Evolutionary conservation across 2,329 filamentous ascomycete species (phyloP).

Genomic region (Fusarium sp.): DNA sequence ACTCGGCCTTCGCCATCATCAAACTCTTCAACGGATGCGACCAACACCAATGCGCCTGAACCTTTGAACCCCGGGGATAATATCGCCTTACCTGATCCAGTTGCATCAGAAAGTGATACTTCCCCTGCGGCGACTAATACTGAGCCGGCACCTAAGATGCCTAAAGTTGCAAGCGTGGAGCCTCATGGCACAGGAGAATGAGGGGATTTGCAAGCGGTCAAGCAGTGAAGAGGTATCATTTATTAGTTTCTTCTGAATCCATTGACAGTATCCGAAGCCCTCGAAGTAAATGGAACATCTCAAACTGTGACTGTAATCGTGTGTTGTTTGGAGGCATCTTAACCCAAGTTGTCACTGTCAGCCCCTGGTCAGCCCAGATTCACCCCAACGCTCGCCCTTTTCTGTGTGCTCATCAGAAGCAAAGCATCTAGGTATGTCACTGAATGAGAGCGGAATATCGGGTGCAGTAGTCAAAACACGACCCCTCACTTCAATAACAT

Average conservation of each 20-base stretch:
- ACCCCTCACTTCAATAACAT: background rate
- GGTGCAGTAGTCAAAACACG: background rate
- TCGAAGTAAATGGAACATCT: background rate
- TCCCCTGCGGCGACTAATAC: background rate
- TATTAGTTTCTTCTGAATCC: background rate
- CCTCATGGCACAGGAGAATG: background rate
- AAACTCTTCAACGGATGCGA: background rate
- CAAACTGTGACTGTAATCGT: background rate
- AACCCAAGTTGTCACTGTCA: constrained; percentile 9
- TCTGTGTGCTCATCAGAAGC: background rate
- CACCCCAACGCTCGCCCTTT: background rate
- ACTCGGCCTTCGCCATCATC: background rate
- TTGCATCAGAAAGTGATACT: too few species aligned
- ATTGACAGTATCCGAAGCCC: background rate
- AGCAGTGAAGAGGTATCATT: background rate
- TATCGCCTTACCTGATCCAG: background rate
- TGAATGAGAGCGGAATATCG: background rate
- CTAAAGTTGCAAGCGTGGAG: background rate
- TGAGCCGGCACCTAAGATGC: background rate
- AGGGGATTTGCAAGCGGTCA: constrained; percentile 3
- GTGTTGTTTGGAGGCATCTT: background rate
- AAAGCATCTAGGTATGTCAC: background rate
- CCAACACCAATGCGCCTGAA: too few species aligned
- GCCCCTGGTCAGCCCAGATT: background rate
- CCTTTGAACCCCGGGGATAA: background rate